Evolutionary conservation across 371 early-diverging fungal genomes (phyloP).

Genomic region (Zancudomyces culisetae): DNA sequence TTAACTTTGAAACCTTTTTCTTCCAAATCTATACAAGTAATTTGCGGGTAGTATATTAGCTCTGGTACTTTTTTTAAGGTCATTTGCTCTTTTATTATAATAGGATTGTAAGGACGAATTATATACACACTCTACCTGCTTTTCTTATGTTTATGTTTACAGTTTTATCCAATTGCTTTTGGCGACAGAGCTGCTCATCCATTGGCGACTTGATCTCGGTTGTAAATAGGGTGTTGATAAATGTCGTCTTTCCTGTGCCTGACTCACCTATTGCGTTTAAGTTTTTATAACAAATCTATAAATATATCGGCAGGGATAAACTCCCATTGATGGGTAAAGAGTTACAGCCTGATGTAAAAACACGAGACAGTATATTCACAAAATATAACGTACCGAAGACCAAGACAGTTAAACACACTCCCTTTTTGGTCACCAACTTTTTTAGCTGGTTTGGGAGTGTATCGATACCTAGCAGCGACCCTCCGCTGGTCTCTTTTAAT

Average conservation of each 20-base stretch:
- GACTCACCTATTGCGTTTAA: constrained; percentile 38
- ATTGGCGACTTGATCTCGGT: constrained; percentile 76
- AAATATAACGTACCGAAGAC: constrained; percentile 53
- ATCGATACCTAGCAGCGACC: constrained; percentile 93
- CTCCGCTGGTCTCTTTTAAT: too few relatives aligned
- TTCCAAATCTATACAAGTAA: constrained; percentile 51
- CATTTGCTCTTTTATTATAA: too few relatives aligned
- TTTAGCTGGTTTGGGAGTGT: constrained; percentile 96
- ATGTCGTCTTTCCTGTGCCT: constrained; percentile 96
- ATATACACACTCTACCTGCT: constrained; percentile 38
- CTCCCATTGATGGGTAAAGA: too few relatives aligned
- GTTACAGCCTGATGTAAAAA: too few relatives aligned
- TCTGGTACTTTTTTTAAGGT: background rate
- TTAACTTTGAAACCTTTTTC: constrained; percentile 90
- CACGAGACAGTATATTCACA: too few relatives aligned
- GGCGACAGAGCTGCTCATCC: constrained; percentile 50
- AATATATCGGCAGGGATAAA: too few relatives aligned
- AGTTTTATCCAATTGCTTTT: constrained; percentile 70
- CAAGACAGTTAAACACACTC: constrained; percentile 87
- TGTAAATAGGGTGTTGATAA: constrained; percentile 96
- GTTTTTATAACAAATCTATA: background rate
- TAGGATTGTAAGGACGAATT: background rate
- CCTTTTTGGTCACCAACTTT: constrained; percentile 83
- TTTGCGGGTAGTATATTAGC: background rate
- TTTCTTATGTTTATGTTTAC: constrained; percentile 85